These are phyloP conservation scores for Vickermania ingenoplastis DNA, from an alignment of 208 protist species.

Conservation along the genomic window DNA sequence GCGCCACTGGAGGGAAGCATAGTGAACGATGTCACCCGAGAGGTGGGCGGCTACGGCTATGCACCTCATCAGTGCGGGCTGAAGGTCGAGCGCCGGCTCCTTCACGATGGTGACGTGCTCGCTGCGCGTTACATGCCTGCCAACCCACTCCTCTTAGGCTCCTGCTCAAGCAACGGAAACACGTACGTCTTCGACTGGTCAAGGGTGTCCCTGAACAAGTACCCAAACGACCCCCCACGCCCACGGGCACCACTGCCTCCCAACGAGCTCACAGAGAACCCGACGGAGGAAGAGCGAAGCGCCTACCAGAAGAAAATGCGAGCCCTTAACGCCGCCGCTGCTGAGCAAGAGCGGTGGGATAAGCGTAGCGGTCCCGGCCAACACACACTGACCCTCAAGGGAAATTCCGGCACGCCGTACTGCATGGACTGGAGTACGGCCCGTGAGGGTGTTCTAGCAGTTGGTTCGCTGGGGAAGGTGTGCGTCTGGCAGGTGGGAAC, in stretches of 20 bases:
- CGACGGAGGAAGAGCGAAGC: conserved; percentile 69
- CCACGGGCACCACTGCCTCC: conserved; percentile 81
- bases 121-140: conserved; percentile 75
- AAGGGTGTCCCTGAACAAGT: conserved; percentile 68
- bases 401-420: conserved; percentile 42
- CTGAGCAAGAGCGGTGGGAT: conserved; percentile 84
- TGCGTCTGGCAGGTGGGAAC: conserved; percentile 72
- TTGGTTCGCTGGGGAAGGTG: conserved; percentile 43
- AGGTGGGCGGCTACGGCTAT: conserved; percentile 87
- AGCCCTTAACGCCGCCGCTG: conserved; percentile 47
- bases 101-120: conserved; percentile 82
- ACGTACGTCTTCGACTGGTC: conserved; percentile 89
- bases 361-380: conserved; percentile 61
- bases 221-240: conserved; percentile 82
- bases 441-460: conserved; percentile 40
- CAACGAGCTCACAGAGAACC: conserved; percentile 59
- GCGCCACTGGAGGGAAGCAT: conserved; percentile 31
- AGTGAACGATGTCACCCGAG: conserved; percentile 60
- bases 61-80: conserved; percentile 52
- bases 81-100: conserved; percentile 65
- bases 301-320: conserved; percentile 74
- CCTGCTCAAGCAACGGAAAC: conserved; percentile 66
- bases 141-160: conserved; percentile 77
- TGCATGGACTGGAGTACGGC: conserved; percentile 71
- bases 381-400: conserved; percentile 66